Conservation (phyloP, 768 basidiomycete genomes). For the Boletus sp. region DNA sequence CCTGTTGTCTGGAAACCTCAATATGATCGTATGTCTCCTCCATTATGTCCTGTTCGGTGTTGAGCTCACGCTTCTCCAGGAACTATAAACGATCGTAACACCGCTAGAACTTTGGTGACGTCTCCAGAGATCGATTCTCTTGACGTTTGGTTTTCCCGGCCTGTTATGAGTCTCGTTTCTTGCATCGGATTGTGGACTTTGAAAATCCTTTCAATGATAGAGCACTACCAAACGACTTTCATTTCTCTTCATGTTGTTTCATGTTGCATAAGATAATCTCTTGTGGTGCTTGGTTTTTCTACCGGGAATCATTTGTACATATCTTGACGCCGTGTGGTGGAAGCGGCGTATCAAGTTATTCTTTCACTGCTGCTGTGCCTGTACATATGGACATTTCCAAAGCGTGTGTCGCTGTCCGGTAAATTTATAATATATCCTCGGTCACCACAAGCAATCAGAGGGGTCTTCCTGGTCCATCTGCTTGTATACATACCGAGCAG, state of each 20-base stretch:
- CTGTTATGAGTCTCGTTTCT: background rate
- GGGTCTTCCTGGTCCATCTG: no score
- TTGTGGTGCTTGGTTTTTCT: background rate
- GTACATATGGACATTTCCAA: no score
- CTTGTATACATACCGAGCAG: no score
- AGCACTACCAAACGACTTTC: conserved; percentile 8
- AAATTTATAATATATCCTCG: background rate
- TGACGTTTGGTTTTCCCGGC: conserved; percentile 4
- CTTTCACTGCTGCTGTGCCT: no score
- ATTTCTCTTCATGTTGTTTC: background rate
- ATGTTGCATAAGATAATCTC: background rate
- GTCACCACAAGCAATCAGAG: no score
- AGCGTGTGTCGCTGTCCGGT: background rate
- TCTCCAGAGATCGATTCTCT: conserved; percentile 5
- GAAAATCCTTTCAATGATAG: conserved; percentile 8
- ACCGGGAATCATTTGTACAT: background rate
- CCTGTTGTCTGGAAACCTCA: conserved; percentile 71
- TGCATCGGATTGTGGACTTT: conserved; percentile 23
- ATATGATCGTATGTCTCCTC: conserved; percentile 54
- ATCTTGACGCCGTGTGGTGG: background rate
- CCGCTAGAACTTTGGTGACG: background rate
- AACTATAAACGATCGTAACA: conserved; percentile 24
- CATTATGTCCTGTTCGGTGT: background rate
- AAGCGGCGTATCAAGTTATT: background rate
- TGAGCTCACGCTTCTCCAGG: conserved; percentile 19